Percentiles rank a stretch among this genome's conserved stretches.
Evolutionary conservation across 2,329 filamentous ascomycete genomes (phyloP).

Genomic region (Phoma sp.): DNA sequence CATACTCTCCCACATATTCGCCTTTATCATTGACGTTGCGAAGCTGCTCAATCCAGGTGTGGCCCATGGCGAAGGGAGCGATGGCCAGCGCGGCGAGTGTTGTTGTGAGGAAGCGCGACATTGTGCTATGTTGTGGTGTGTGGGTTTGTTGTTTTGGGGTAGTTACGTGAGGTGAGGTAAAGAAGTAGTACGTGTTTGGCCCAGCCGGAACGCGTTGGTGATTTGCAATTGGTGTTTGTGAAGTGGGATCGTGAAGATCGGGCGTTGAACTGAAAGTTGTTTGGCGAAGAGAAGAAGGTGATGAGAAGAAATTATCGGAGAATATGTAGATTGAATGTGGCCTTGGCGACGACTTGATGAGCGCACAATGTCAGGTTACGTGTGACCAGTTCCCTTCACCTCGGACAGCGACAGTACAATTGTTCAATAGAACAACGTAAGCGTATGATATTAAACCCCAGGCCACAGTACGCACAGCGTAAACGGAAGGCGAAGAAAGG

Average conservation of each 20-base stretch:
- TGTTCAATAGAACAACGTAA: conserved; percentile 32
- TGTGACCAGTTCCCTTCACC: conserved; percentile 35
- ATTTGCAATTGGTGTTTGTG: conserved; percentile 5
- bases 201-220: conserved; percentile 15
- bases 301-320: conserved; percentile 10
- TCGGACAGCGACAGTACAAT: conserved; percentile 33
- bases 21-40: conserved; percentile 75
- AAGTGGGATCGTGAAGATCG: conserved; percentile 6
- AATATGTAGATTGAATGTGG: conserved; percentile 19
- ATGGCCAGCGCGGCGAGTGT: conserved; percentile 27
- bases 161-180: conserved; percentile 1
- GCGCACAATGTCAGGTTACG: conserved; percentile 26
- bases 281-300: conserved; percentile 4
- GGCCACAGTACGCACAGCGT: conserved; percentile 22
- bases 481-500: conserved; percentile 22
- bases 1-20: conserved; percentile 71
- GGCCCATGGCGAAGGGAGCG: conserved; percentile 48
- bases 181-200: conserved; percentile 5
- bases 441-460: conserved; percentile 21
- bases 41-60: conserved; percentile 85
- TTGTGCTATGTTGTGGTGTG: conserved; percentile 18
- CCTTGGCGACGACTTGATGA: conserved; percentile 22
- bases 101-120: conserved; percentile 26
- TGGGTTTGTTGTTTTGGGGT: conserved; percentile 10
- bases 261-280: conserved; percentile 1